Conservation (phyloP, 2,329 filamentous ascomycete genomes). For the Pseudogymnoascus sp. region DNA sequence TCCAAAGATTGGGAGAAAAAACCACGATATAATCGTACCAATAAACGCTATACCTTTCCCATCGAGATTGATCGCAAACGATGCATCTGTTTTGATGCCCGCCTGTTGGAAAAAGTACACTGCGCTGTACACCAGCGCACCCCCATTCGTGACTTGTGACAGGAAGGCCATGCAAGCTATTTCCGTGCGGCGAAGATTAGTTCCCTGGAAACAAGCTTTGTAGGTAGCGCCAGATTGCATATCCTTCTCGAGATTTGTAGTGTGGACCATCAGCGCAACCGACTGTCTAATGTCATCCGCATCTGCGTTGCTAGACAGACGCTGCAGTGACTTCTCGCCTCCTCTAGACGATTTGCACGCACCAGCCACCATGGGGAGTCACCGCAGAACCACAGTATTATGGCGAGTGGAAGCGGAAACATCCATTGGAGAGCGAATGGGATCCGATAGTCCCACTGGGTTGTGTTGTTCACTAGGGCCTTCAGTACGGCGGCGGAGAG, state of each 20-base stretch:
- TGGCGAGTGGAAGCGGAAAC: conserved; percentile 36
- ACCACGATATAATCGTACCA: conserved; percentile 42
- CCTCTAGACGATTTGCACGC: conserved; percentile 32
- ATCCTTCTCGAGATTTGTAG: conserved; percentile 40
- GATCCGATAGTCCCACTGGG: conserved; percentile 39
- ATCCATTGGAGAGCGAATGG: conserved; percentile 40
- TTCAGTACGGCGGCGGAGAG: conserved; percentile 38
- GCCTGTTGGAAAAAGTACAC: conserved; percentile 51
- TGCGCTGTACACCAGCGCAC: conserved; percentile 52
- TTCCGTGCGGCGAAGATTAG: conserved; percentile 40
- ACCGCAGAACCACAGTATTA: conserved; percentile 34
- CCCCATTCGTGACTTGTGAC: conserved; percentile 52
- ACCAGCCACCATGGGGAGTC: conserved; percentile 42
- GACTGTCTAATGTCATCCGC: conserved; percentile 35
- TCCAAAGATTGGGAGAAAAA: conserved; percentile 36
- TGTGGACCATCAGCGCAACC: conserved; percentile 44
- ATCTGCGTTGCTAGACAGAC: conserved; percentile 23
- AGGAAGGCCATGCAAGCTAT: conserved; percentile 47
- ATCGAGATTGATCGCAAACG: conserved; percentile 46
- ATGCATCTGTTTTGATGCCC: conserved; percentile 37
- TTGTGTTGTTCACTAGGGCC: conserved; percentile 32
- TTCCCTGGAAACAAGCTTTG: conserved; percentile 37
- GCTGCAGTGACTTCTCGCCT: conserved; percentile 29
- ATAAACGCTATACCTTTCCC: conserved; percentile 36
- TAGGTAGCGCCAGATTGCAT: conserved; percentile 33